These are phyloP conservation scores for Bjerkandera adusta DNA, from an alignment of 1,284 basidiomycete species.

Conservation along the genomic window DNA sequence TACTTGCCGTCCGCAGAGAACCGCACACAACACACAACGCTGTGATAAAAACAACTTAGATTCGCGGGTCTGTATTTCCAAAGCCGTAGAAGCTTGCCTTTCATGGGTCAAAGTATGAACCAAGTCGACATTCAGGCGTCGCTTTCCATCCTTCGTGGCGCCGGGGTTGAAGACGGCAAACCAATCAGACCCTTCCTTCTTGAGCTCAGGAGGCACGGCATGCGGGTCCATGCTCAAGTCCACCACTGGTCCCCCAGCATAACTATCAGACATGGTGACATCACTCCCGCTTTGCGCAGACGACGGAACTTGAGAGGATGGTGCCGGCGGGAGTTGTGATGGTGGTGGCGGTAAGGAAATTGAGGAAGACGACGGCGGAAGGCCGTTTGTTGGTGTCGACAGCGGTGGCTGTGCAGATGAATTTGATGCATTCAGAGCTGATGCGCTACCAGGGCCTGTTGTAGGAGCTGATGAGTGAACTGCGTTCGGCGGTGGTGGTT, in stretches of 20 bases:
- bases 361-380: conserved; percentile 6
- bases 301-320: conserved; percentile 1
- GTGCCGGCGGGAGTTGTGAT: conserved; percentile 12
- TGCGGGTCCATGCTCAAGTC: conserved; percentile 40
- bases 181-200: conserved; percentile 92
- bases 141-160: conserved; percentile 39
- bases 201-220: conserved; percentile 48
- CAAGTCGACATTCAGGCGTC: conserved; percentile 84
- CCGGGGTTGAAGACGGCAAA: conserved; percentile 92
- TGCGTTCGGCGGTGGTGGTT: conserved; percentile 2
- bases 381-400: conserved; percentile 3
- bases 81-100: conserved; percentile 53
- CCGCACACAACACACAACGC: conserved; percentile 89
- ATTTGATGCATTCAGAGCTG: not conserved
- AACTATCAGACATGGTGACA: conserved; percentile 10
- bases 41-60: conserved; percentile 29
- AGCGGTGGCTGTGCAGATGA: conserved; percentile 2
- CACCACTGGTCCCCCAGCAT: conserved; percentile 14
- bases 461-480: conserved; percentile 4
- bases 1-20: conserved; percentile 89
- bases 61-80: not conserved
- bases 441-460: conserved; percentile 3
- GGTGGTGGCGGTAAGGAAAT: conserved; percentile 11
- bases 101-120: conserved; percentile 93
- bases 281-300: conserved; percentile 4